Evolutionary conservation across 1,284 basidiomycete genomes (phyloP), one percentile per base, ranked within the genome.

Genomic region (Trichosporon inkin): DNA sequence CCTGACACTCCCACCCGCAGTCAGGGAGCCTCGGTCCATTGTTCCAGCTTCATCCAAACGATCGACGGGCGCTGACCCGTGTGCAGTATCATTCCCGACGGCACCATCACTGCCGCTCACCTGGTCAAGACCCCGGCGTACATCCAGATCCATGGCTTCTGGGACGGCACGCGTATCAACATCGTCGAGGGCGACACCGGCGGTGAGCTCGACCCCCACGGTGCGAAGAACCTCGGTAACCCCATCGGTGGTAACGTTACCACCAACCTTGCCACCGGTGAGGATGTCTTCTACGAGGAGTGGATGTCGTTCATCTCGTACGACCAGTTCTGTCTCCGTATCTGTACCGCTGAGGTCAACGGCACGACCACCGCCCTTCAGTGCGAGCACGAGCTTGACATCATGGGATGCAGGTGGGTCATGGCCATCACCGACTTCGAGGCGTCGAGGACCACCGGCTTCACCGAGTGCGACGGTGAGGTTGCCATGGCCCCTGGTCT

Each of bases 171-270:
- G 28, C 70, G 68, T 57, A 63, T 73, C 60, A 73, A 73, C 68
- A 73, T 77, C 55, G 84, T 84, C 22, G 68, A 20, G n/a, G 76
- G 77, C 39, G 81, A 82, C 66, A 56, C 63, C 6, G 80, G 80
- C 19, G 80, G 79, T 56, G 80, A 81, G 69, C 74, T 81, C 32
- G 79, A 80, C 69, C 77, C 79, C 54, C 78, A 80, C 71, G 80
- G 80, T 44, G 76, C 74, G 19, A 70, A 72, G 56, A 70, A 70
- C 66, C 68, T 75, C 64, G 81, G 81, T 44, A 82, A 82, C 77
- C 81, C 81, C 40, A 71, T 81, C 55, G 81, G 81, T 35, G 81
- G 81, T 40, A 81, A 81, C 67, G 81, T 81, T 54, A 81, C 81
- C 53, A 77, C 80, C 35, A 80, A 81, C 72, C 77, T 75, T 62